Base-by-base conservation (phyloP, 805 yeast genomes). In the Metschnikowia arizonensis region DNA sequence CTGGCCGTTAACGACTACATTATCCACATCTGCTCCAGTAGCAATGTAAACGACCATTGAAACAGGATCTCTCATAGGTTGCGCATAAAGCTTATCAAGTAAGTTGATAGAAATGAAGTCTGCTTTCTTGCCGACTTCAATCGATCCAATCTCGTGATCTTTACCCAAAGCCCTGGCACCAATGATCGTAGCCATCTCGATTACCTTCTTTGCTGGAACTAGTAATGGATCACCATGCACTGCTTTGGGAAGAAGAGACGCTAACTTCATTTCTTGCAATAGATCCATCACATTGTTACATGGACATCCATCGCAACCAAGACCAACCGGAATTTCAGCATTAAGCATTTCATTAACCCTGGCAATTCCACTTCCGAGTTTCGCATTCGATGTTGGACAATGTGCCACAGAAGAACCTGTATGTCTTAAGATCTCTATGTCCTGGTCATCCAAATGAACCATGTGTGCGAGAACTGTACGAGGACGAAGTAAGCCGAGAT, bases 11-110 rank as follows among this genome's bases (percentile, higher is more conserved):
- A 47, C 42, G 26, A 49, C 37, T 14, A 49, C 54, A 25, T 46
- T 49, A 17, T 45, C 53, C 7, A 55, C 59, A 28, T 54, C 59
- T 4, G 53, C 54, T 12, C 58, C 58, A 2, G 59, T 55, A 5
- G 58, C 58, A 33, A 55, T 55, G 44, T 55, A 55, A 2, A 53
- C 57, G 7, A 54, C 56, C 59, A 52, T 55, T 1, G 59, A 54
- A 8, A 54, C 57, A 8, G 59, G 59, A 30, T 54, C 57, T 33
- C 59, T 45, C 54, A 50, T 42, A 15, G 58, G 59, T 39, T 55
- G 58, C 4, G 59, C 58, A 33, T 55, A 52, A 19, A 55, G 36
- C 41, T 55, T 55, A 40, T 55, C 55, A 10, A 41, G 34, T 30
- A 52, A 46, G 36, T 52, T 47, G 41, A 55, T 55, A 21, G 54